Percentiles rank a stretch among this genome's conserved stretches.
These are phyloP conservation scores for Galerina sulciceps DNA, from an alignment of 768 basidiomycete species.

Conservation along the genomic window DNA sequence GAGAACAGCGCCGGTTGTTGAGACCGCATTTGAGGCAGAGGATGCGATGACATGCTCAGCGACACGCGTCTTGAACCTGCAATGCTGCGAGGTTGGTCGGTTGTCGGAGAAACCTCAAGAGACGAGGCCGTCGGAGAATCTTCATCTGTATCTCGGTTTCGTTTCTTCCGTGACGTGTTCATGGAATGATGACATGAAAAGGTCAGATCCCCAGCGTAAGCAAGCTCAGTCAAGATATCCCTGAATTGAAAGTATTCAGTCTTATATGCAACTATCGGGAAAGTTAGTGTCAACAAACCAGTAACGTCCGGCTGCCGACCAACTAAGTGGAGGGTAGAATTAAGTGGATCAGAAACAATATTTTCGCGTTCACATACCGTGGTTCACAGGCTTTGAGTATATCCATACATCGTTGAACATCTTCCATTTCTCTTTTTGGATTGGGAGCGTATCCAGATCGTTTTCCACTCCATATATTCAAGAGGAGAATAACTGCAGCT, in stretches of 20 bases:
- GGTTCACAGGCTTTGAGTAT: constrained; percentile 47
- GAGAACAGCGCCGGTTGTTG: constrained; percentile 29
- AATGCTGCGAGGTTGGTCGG: constrained; percentile 21
- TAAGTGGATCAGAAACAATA: not conserved
- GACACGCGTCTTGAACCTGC: constrained; percentile 34
- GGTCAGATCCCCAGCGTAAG: constrained; percentile 36
- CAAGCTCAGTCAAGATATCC: constrained; percentile 41
- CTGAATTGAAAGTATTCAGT: constrained; percentile 18
- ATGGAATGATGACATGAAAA: constrained; percentile 17
- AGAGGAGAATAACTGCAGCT: constrained; percentile 57
- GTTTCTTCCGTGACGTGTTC: constrained; percentile 13
- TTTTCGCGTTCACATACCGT: constrained; percentile 30
- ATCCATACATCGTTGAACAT: constrained; percentile 63
- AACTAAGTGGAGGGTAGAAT: constrained; percentile 28
- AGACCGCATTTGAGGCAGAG: constrained; percentile 6
- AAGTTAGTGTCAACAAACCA: constrained; percentile 29
- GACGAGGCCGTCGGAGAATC: constrained; percentile 11
- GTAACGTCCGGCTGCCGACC: constrained; percentile 44
- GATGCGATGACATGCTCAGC: constrained; percentile 14
- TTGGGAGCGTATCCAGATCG: constrained; percentile 49
- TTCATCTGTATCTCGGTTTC: constrained; percentile 18
- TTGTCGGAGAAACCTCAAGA: constrained; percentile 11
- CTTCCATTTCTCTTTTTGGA: constrained; percentile 55
- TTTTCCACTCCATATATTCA: constrained; percentile 70
- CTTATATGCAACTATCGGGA: not conserved